These are phyloP conservation scores for Mycena floridula DNA, from an alignment of 768 basidiomycete genomes.

Conservation along the genomic window DNA sequence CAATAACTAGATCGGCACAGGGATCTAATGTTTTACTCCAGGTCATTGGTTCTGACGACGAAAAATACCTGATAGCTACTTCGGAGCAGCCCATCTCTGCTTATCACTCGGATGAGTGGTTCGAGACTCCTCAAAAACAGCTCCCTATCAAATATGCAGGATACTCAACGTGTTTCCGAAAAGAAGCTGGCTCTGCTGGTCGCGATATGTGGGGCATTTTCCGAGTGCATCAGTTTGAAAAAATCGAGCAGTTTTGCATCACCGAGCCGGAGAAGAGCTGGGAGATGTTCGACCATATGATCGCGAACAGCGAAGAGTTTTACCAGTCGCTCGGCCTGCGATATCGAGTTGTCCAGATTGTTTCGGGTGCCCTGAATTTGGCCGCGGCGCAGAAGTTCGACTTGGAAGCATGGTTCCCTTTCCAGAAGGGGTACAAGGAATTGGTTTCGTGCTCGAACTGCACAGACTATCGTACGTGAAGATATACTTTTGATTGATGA, in stretches of 20 bases:
- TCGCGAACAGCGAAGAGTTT: conserved; percentile 86
- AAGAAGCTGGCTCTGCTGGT: conserved; percentile 96
- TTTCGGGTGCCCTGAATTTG: conserved; percentile 93
- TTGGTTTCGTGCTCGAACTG: conserved; percentile 97
- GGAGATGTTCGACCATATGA: conserved; percentile 90
- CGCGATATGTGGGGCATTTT: conserved; percentile 99
- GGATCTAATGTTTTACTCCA: too few species aligned
- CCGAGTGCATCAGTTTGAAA: conserved; percentile 99
- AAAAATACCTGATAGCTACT: conserved; percentile 98
- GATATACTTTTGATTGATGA: conserved; percentile 1
- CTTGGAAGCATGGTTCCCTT: conserved; percentile 99
- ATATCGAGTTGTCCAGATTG: conserved; percentile 91
- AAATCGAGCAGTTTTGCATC: conserved; percentile 95
- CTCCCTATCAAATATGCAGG: conserved; percentile 90
- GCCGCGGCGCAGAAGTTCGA: conserved; percentile 98
- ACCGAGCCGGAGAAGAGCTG: conserved; percentile 94
- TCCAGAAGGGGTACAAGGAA: conserved; percentile 95
- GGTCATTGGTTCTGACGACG: conserved; percentile 87
- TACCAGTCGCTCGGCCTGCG: conserved; percentile 92
- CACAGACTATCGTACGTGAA: conserved; percentile 91
- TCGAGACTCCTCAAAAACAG: conserved; percentile 86
- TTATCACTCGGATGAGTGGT: conserved; percentile 95
- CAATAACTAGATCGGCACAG: not conserved
- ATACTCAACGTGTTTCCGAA: conserved; percentile 96
- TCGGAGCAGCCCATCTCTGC: conserved; percentile 98